Conservation (phyloP, 805 yeast genomes). For the Saturnispora silvae region DNA sequence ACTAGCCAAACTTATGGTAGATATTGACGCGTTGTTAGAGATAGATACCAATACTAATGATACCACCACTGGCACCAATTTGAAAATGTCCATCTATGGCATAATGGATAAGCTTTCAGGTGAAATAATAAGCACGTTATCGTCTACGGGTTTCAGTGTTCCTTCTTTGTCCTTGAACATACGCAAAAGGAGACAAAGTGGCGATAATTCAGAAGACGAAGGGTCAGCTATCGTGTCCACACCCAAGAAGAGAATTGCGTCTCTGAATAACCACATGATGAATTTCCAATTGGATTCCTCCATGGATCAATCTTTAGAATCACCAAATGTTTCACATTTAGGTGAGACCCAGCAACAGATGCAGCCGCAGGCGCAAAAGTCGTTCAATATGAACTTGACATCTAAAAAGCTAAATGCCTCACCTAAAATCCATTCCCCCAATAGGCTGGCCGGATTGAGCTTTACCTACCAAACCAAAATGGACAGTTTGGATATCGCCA, state of each 20-base stretch:
- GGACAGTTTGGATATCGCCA: slow-evolving; percentile 2
- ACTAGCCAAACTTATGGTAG: slow-evolving; percentile 3
- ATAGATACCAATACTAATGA: too few relatives aligned
- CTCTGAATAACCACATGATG: slow-evolving; percentile 12
- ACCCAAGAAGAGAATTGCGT: slow-evolving; percentile 9
- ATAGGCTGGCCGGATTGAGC: slow-evolving; percentile 14
- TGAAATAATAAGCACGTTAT: not conserved
- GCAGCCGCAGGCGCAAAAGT: not conserved
- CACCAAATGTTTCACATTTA: not conserved
- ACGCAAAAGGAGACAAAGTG: not conserved
- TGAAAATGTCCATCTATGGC: slow-evolving; percentile 2
- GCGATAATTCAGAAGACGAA: not conserved
- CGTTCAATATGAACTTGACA: slow-evolving; percentile 7
- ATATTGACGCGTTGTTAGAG: slow-evolving; percentile 2
- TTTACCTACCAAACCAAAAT: slow-evolving; percentile 6
- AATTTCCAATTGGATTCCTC: slow-evolving; percentile 6
- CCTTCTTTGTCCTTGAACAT: too few relatives aligned
- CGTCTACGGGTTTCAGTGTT: too few relatives aligned
- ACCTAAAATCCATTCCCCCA: slow-evolving; percentile 14
- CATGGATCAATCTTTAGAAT: slow-evolving; percentile 1
- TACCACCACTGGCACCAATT: not conserved
- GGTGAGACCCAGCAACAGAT: not conserved
- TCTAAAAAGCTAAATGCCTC: slow-evolving; percentile 12
- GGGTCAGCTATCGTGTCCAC: too few relatives aligned
- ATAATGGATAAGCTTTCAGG: slow-evolving; percentile 1